A percentile compares a stretch with the other conserved stretches of the same genome.
These are phyloP conservation scores for Exophiala sp. DNA, from an alignment of 2,329 filamentous ascomycete genomes.

Conservation along the genomic window DNA sequence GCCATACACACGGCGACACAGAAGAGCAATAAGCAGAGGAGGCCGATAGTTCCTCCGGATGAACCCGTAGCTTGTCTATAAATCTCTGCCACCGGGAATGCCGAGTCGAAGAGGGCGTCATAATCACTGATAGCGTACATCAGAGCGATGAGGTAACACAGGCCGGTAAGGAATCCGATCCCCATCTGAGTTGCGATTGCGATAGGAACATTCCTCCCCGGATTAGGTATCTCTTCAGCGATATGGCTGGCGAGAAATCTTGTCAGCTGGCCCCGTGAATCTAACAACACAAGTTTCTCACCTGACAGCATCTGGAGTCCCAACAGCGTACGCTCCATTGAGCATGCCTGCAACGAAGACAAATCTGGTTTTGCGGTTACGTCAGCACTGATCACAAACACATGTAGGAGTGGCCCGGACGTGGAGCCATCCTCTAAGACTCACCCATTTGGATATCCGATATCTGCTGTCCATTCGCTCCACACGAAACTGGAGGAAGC, in stretches of 20 bases:
- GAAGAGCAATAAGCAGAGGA: slow-evolving; percentile 51
- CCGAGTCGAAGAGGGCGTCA: slow-evolving; percentile 36
- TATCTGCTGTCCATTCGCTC: slow-evolving; percentile 48
- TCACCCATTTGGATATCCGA: slow-evolving; percentile 48
- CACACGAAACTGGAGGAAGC: slow-evolving; percentile 52
- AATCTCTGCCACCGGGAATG: slow-evolving; percentile 61
- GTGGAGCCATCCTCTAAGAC: slow-evolving; percentile 51
- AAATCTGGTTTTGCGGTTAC: slow-evolving; percentile 34
- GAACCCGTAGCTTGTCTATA: slow-evolving; percentile 56
- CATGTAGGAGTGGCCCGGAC: too few species aligned
- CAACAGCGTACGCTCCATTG: slow-evolving; percentile 64
- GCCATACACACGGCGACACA: slow-evolving; percentile 49
- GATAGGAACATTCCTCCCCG: slow-evolving; percentile 50
- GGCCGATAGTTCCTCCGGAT: slow-evolving; percentile 46
- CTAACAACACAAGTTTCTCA: slow-evolving; percentile 29
- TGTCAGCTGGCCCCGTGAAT: not conserved
- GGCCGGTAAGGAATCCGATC: slow-evolving; percentile 44
- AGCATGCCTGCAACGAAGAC: slow-evolving; percentile 60
- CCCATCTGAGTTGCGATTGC: slow-evolving; percentile 46
- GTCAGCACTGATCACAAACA: not conserved
- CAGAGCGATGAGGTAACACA: slow-evolving; percentile 47
- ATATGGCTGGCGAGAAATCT: slow-evolving; percentile 46
- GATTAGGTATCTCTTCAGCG: slow-evolving; percentile 62
- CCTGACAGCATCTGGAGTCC: slow-evolving; percentile 59
- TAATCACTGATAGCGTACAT: slow-evolving; percentile 51